Percentiles rank a stretch among this genome's conserved stretches.
Conservation (phyloP, 306 rosid species). For the Vachellia collinsii region DNA sequence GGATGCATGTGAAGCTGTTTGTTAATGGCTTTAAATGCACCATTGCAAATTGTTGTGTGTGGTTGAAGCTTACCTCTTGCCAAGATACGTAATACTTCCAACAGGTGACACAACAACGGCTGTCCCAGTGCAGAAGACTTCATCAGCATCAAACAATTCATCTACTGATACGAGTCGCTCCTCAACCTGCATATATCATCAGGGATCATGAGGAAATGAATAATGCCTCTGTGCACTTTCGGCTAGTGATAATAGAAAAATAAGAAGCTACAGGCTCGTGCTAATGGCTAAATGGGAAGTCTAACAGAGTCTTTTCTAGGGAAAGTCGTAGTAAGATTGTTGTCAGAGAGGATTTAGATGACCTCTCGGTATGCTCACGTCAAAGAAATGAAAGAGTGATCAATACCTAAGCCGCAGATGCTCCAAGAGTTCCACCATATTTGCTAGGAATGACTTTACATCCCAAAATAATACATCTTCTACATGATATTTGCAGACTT, state of each 20-base stretch:
- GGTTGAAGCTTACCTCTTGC: slow-evolving; percentile 45
- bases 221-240: slow-evolving; percentile 1
- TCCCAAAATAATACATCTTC: slow-evolving; percentile 20
- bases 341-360: slow-evolving; percentile 9
- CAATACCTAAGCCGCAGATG: slow-evolving; percentile 1
- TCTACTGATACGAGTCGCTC: slow-evolving; percentile 67
- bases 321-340: slow-evolving; percentile 13
- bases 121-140: slow-evolving; percentile 76
- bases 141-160: slow-evolving; percentile 72
- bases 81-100: slow-evolving; percentile 67
- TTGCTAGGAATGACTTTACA: slow-evolving; percentile 8
- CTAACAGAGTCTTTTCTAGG: background rate
- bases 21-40: slow-evolving; percentile 15
- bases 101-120: slow-evolving; percentile 87
- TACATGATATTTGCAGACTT: slow-evolving; percentile 21
- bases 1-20: background rate
- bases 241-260: slow-evolving; percentile 9
- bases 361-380: background rate
- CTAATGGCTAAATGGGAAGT: background rate
- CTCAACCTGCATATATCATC: slow-evolving; percentile 59
- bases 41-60: background rate
- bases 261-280: background rate
- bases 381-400: slow-evolving; percentile 9
- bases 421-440: background rate
- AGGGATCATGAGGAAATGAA: background rate